Percentiles rank a stretch among this genome's conserved stretches.
Evolutionary conservation across 192 early-diverging fungal genomes (phyloP).

Genomic region (Gonapodya prolifera): DNA sequence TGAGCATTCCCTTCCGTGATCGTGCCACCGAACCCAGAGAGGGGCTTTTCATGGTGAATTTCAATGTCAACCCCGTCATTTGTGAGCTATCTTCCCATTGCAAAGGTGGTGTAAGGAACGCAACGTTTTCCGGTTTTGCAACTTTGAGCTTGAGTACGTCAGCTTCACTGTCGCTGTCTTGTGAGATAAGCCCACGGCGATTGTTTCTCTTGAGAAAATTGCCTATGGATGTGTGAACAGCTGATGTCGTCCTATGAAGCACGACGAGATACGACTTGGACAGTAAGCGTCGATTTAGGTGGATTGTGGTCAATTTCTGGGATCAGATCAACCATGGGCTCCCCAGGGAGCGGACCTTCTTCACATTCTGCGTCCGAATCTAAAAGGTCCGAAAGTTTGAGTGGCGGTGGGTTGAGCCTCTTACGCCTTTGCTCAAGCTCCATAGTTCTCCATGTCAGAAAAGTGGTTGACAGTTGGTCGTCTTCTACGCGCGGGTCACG

Average conservation of each 20-base stretch:
- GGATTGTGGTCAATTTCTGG: background rate
- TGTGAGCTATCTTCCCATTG: no score
- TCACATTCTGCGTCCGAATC: background rate
- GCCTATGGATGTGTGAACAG: background rate
- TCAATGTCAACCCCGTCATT: no score
- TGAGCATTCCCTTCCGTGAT: no score
- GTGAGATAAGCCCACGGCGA: background rate
- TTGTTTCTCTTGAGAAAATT: background rate
- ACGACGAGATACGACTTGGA: background rate
- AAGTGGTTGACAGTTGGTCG: background rate
- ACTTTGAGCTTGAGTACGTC: no score
- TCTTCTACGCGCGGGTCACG: background rate
- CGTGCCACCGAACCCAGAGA: no score
- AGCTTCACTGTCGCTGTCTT: background rate
- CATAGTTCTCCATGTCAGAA: background rate
- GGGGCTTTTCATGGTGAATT: no score
- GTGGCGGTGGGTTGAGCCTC: background rate
- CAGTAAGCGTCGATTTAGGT: no score
- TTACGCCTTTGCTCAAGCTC: background rate
- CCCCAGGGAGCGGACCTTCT: background rate
- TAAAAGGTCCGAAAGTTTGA: background rate
- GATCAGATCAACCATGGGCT: background rate
- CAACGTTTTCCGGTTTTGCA: no score
- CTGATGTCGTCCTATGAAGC: background rate
- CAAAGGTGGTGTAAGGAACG: no score